phyloP scores from a whole-genome alignment of 2,329 filamentous ascomycete species.

The Exophiala oligosperma region DNA sequence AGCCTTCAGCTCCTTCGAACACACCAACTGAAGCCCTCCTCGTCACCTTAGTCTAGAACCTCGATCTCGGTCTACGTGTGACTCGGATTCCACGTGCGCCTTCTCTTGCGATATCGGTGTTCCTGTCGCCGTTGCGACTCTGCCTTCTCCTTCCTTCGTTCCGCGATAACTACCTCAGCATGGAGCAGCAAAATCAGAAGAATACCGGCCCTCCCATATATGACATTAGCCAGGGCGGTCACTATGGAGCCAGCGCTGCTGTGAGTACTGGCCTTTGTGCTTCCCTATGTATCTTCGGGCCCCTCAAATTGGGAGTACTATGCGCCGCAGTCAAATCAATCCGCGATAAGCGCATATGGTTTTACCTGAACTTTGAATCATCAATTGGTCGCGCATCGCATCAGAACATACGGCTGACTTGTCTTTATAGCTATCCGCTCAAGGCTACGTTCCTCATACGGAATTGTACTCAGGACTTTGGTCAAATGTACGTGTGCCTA shows the following conservation, averaged over 20 bases:
- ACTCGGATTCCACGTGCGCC: neutral
- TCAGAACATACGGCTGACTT: neutral
- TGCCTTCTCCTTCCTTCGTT: neutral
- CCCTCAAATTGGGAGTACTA: too few relatives aligned
- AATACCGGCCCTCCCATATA: slow-evolving; percentile 66
- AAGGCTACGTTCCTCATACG: slow-evolving; percentile 82
- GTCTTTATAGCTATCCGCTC: slow-evolving; percentile 68
- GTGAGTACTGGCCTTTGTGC: neutral
- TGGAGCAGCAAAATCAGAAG: slow-evolving; percentile 39
- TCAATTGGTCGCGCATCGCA: neutral
- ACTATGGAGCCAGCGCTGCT: slow-evolving; percentile 52
- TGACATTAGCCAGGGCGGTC: slow-evolving; percentile 71
- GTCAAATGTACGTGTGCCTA: slow-evolving; percentile 72
- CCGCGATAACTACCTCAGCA: neutral
- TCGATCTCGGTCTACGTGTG: neutral
- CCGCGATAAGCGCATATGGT: too few relatives aligned
- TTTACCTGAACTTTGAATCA: neutral
- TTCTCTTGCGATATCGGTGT: neutral
- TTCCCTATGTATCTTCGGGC: neutral
- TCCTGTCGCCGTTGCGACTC: neutral
- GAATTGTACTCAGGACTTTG: slow-evolving; percentile 93
- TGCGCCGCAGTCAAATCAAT: too few relatives aligned
- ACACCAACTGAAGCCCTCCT: neutral
- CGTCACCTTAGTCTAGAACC: neutral
- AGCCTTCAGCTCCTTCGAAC: neutral